These are phyloP conservation scores for Myxozyma monticola DNA, from an alignment of 805 yeast species.

Conservation along the genomic window DNA sequence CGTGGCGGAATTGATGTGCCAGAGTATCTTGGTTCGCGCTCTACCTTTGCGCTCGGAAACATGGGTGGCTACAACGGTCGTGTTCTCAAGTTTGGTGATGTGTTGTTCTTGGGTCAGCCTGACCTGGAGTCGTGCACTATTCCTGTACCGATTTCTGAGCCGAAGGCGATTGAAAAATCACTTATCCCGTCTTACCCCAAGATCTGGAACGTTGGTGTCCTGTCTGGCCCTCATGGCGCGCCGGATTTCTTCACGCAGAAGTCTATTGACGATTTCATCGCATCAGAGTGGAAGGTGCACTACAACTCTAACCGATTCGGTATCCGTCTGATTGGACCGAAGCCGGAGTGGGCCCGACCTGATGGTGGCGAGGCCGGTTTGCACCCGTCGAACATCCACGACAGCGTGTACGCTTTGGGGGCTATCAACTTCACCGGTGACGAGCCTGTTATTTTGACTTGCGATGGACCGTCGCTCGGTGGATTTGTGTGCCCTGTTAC, in stretches of 20 bases:
- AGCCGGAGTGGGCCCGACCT: constrained; percentile 92
- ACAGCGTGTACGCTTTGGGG: constrained; percentile 93
- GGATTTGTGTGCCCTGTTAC: constrained; percentile 98
- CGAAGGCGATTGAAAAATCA: constrained; percentile 55
- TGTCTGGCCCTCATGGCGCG: constrained; percentile 97
- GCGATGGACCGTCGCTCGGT: constrained; percentile 97
- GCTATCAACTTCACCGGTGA: constrained; percentile 98
- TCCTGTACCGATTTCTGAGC: constrained; percentile 71
- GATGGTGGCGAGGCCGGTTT: constrained; percentile 98
- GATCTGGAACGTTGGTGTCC: constrained; percentile 85
- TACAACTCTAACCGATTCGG: constrained; percentile 97
- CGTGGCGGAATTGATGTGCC: constrained; percentile 94
- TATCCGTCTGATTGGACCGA: constrained; percentile 90
- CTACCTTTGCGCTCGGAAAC: constrained; percentile 88
- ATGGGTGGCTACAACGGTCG: constrained; percentile 96
- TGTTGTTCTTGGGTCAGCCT: constrained; percentile 80
- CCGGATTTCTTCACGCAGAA: constrained; percentile 89
- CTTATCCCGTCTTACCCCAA: constrained; percentile 57
- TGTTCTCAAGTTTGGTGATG: constrained; percentile 88
- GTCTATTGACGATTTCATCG: constrained; percentile 72
- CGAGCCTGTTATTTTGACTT: constrained; percentile 93
- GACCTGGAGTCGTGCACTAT: constrained; percentile 63
- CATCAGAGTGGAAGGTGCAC: constrained; percentile 86
- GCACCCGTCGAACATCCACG: constrained; percentile 98
- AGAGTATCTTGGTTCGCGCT: constrained; percentile 91